phyloP scores from a whole-genome alignment of 495 filamentous ascomycete genomes.

The Penicillium malachiteum region DNA sequence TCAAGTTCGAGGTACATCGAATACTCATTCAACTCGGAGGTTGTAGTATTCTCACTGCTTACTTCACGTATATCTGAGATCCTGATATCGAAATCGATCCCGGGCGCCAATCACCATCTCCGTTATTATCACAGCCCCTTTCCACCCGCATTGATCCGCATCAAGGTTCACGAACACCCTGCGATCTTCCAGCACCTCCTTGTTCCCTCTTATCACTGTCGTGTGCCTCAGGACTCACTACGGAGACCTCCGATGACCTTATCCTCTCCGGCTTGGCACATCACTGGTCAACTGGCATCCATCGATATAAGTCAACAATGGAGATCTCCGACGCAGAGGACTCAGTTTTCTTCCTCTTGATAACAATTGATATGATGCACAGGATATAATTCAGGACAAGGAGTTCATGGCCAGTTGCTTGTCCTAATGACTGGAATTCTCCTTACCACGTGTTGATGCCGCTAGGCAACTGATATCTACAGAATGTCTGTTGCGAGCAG shows the following conservation, averaged over 20 bases:
- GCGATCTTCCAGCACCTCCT: background rate
- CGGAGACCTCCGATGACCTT: slow-evolving; percentile 22
- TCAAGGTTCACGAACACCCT: background rate
- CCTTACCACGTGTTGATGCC: background rate
- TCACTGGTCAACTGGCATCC: background rate
- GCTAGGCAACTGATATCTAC: background rate
- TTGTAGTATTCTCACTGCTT: too few species aligned
- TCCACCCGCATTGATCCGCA: slow-evolving; percentile 6
- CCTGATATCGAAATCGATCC: background rate
- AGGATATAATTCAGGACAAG: slow-evolving; percentile 6
- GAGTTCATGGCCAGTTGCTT: slow-evolving; percentile 1
- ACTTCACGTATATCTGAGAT: background rate
- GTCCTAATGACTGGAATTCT: background rate
- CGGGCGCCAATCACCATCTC: slow-evolving; percentile 6
- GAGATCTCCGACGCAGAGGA: slow-evolving; percentile 14
- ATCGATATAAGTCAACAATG: slow-evolving; percentile 10
- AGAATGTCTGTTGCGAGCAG: slow-evolving; percentile 13
- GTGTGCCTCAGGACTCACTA: background rate
- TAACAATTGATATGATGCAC: slow-evolving; percentile 12
- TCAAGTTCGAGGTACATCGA: too few species aligned
- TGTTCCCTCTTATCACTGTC: background rate
- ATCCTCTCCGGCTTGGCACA: background rate
- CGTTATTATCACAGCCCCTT: slow-evolving; percentile 7
- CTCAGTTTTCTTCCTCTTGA: background rate
- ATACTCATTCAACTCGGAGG: too few species aligned